Percentiles rank a stretch among this genome's conserved stretches.
These are phyloP conservation scores for Pyronema domesticum DNA, from an alignment of 495 filamentous ascomycete genomes.

Conservation along the genomic window DNA sequence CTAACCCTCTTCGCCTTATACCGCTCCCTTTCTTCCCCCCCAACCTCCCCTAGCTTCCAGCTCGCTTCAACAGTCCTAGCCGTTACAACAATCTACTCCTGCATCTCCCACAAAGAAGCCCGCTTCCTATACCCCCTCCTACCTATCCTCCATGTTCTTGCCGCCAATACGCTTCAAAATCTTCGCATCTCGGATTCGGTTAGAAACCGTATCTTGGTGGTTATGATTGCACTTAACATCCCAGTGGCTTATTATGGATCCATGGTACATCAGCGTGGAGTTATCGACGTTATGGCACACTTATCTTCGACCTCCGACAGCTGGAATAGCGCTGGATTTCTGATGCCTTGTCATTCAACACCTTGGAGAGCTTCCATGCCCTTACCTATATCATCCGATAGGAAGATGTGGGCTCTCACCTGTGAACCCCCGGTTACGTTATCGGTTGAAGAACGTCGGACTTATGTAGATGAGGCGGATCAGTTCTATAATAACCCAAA, in stretches of 20 bases:
- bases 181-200: slow-evolving; percentile 8
- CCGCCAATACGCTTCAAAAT: slow-evolving; percentile 33
- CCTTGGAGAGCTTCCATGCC: slow-evolving; percentile 88
- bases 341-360: slow-evolving; percentile 95
- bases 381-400: slow-evolving; percentile 25
- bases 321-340: slow-evolving; percentile 57
- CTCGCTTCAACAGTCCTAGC: slow-evolving; percentile 42
- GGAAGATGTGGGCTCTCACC: slow-evolving; percentile 68
- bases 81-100: slow-evolving; percentile 46
- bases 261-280: slow-evolving; percentile 59
- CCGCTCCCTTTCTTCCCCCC: slow-evolving; percentile 17
- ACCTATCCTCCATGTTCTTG: slow-evolving; percentile 64
- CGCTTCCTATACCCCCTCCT: slow-evolving; percentile 92
- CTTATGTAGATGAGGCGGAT: slow-evolving; percentile 78
- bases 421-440: slow-evolving; percentile 72
- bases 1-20: slow-evolving; percentile 53
- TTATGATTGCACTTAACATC: slow-evolving; percentile 45
- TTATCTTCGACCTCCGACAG: slow-evolving; percentile 33
- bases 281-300: slow-evolving; percentile 51
- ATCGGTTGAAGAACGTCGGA: slow-evolving; percentile 34
- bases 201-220: slow-evolving; percentile 10
- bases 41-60: slow-evolving; percentile 28
- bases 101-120: slow-evolving; percentile 91
- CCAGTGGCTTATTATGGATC: slow-evolving; percentile 57
- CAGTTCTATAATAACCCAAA: slow-evolving; percentile 57